Evolutionary conservation across 345 rosid genomes (phyloP).

Genomic region (Trapa bicornis): DNA sequence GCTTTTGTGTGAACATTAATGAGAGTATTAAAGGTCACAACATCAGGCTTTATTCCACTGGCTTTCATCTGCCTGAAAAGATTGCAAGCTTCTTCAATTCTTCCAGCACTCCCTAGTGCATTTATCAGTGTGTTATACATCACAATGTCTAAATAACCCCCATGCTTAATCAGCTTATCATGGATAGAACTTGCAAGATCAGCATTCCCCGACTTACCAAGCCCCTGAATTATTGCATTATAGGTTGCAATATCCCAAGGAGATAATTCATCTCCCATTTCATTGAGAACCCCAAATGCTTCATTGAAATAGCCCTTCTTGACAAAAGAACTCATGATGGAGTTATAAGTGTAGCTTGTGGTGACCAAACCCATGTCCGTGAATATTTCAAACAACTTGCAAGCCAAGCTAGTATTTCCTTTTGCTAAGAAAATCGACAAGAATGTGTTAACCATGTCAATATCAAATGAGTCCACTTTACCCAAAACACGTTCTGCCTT

Average conservation of each 20-base stretch:
- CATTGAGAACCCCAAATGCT: slow-evolving; percentile 54
- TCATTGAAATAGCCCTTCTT: slow-evolving; percentile 67
- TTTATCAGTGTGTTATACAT: slow-evolving; percentile 91
- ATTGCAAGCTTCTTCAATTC: slow-evolving; percentile 50
- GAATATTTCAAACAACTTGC: slow-evolving; percentile 83
- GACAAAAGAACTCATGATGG: slow-evolving; percentile 77
- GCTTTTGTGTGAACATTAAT: slow-evolving; percentile 83
- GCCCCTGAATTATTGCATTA: slow-evolving; percentile 73
- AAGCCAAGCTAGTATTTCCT: slow-evolving; percentile 82
- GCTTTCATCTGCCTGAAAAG: slow-evolving; percentile 72
- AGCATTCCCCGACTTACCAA: slow-evolving; percentile 81
- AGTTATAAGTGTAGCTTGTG: slow-evolving; percentile 62
- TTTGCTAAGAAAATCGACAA: slow-evolving; percentile 67
- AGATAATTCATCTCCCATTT: slow-evolving; percentile 61
- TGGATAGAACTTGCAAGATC: slow-evolving; percentile 62
- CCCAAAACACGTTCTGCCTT: slow-evolving; percentile 51
- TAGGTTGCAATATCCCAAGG: slow-evolving; percentile 69
- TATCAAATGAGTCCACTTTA: slow-evolving; percentile 43
- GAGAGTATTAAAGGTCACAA: slow-evolving; percentile 70
- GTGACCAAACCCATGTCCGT: slow-evolving; percentile 47
- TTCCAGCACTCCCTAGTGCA: slow-evolving; percentile 69
- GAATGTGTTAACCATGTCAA: slow-evolving; percentile 76
- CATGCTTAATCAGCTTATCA: slow-evolving; percentile 57
- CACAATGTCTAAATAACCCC: slow-evolving; percentile 74
- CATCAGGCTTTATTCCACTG: slow-evolving; percentile 62